These are phyloP conservation scores for Cystobasidium tubakii DNA, from an alignment of 768 basidiomycete species.

Conservation along the genomic window DNA sequence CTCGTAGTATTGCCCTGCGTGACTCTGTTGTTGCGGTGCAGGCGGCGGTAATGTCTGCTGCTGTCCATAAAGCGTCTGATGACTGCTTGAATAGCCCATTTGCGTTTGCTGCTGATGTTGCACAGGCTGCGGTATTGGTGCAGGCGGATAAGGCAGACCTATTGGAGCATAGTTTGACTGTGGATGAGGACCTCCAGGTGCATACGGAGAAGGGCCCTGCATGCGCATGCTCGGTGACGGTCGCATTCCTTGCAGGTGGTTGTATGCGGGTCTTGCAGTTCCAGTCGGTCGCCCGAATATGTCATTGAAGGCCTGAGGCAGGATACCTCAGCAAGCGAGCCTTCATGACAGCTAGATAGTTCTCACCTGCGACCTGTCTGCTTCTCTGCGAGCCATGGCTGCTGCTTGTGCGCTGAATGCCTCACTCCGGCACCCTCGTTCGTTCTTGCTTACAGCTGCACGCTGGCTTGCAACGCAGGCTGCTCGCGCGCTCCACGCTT, in stretches of 20 bases:
- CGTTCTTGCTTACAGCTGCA: neutral
- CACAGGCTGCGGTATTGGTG: neutral
- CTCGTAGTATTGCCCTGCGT: neutral
- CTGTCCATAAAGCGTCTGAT: neutral
- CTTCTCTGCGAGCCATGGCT: neutral
- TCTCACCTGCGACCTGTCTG: slow-evolving; percentile 23
- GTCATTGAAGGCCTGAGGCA: slow-evolving; percentile 22
- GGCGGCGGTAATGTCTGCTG: neutral
- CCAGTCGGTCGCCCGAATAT: slow-evolving; percentile 18
- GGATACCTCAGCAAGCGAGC: neutral
- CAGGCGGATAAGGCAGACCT: slow-evolving; percentile 5
- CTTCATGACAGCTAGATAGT: neutral
- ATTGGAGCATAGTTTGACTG: neutral
- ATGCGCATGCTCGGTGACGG: neutral
- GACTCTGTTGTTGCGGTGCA: neutral
- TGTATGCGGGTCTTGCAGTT: neutral
- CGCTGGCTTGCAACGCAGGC: neutral
- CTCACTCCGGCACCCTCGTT: neutral
- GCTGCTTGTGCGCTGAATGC: neutral
- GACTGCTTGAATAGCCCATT: neutral
- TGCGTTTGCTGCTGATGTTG: slow-evolving; percentile 2
- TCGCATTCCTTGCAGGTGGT: neutral
- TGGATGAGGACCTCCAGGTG: neutral
- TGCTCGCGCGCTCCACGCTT: neutral
- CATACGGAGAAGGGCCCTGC: neutral